These are phyloP conservation scores for Aurifilum marmelostoma DNA, from an alignment of 2,329 filamentous ascomycete genomes.

Conservation along the genomic window DNA sequence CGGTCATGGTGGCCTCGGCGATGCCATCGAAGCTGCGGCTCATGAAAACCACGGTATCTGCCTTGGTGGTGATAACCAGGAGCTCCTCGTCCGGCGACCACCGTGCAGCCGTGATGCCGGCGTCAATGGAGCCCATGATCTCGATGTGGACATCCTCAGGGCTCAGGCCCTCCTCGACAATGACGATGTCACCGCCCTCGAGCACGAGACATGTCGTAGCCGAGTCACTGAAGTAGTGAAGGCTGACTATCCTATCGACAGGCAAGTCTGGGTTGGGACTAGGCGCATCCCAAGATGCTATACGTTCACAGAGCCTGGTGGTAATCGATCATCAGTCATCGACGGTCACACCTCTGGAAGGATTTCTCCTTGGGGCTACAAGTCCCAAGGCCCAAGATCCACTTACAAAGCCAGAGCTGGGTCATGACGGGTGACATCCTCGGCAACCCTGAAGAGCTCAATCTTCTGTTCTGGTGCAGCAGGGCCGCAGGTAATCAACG, in stretches of 20 bases:
- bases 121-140: constrained; percentile 92
- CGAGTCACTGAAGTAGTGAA: constrained; percentile 86
- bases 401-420: constrained; percentile 43
- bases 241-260: constrained; percentile 74
- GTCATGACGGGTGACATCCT: constrained; percentile 39
- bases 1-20: constrained; percentile 70
- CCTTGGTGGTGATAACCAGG: constrained; percentile 79
- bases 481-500: constrained; percentile 86
- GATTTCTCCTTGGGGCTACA: too few species aligned
- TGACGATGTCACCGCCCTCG: constrained; percentile 86
- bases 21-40: constrained; percentile 87
- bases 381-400: too few species aligned
- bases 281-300: constrained; percentile 89
- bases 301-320: constrained; percentile 41
- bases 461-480: constrained; percentile 70
- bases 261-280: constrained; percentile 75
- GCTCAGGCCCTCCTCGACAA: constrained; percentile 67
- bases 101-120: constrained; percentile 82
- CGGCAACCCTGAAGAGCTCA: constrained; percentile 65
- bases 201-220: constrained; percentile 80
- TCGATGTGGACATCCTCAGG: constrained; percentile 80
- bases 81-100: constrained; percentile 98
- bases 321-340: not conserved
- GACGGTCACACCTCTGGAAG: not conserved
- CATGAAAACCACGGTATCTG: constrained; percentile 85